These are phyloP conservation scores for Blastobotrys aristatus DNA, from an alignment of 1,139 yeast genomes.

Conservation along the genomic window DNA sequence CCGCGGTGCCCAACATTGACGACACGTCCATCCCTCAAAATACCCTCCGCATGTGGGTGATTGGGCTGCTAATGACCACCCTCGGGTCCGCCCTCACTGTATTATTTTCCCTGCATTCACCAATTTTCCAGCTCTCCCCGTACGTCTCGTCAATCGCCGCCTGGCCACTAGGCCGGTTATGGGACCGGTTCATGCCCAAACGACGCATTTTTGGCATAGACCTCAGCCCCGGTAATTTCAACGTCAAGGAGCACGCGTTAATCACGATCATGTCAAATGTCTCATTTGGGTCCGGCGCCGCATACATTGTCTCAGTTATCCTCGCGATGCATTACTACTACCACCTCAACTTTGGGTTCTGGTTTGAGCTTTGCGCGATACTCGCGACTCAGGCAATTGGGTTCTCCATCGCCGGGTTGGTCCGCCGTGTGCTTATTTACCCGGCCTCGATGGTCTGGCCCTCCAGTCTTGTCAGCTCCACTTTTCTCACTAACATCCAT, in stretches of 20 bases:
- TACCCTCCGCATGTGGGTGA: conserved; percentile 58
- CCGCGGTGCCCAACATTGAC: conserved; percentile 60
- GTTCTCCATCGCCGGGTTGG: conserved; percentile 63
- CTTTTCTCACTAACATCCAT: conserved; percentile 58
- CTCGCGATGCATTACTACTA: conserved; percentile 51
- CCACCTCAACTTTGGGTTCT: conserved; percentile 44
- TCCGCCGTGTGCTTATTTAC: conserved; percentile 51
- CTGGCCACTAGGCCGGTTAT: conserved; percentile 55
- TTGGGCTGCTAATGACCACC: conserved; percentile 48
- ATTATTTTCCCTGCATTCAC: conserved; percentile 56
- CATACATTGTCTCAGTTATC: conserved; percentile 57
- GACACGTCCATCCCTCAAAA: conserved; percentile 52
- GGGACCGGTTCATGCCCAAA: conserved; percentile 49
- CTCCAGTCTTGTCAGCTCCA: conserved; percentile 40
- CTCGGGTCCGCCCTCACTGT: conserved; percentile 58
- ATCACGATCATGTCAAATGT: conserved; percentile 58
- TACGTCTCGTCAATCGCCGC: conserved; percentile 56
- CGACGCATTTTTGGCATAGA: conserved; percentile 40
- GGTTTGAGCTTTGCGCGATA: conserved; percentile 47
- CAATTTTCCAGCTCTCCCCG: conserved; percentile 49
- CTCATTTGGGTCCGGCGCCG: conserved; percentile 55
- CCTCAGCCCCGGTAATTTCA: conserved; percentile 62
- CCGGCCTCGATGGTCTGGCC: conserved; percentile 72
- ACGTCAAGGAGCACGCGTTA: conserved; percentile 59
- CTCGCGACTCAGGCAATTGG: conserved; percentile 60